Conservation (phyloP, 768 basidiomycete species). For the Pholiota microspora region DNA sequence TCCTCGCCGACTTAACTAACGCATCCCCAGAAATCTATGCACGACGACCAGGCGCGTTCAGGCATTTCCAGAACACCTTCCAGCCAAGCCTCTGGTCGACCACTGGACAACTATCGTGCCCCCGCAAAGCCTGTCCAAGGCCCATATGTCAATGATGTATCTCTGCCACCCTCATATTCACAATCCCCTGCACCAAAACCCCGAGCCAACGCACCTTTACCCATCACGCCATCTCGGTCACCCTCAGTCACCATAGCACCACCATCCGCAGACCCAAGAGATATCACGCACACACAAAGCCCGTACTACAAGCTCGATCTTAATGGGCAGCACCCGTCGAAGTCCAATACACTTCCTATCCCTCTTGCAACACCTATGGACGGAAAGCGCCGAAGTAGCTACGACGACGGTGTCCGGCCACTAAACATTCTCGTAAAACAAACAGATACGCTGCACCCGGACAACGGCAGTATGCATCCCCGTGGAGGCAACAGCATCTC, state of each 20-base stretch:
- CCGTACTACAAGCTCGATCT: constrained; percentile 1
- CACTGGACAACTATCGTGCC: constrained; percentile 21
- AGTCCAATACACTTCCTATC: constrained; percentile 41
- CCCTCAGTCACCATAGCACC: constrained; percentile 13
- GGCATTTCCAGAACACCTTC: constrained; percentile 9
- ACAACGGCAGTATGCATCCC: constrained; percentile 12
- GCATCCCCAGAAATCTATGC: constrained; percentile 5
- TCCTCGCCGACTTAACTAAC: neutral
- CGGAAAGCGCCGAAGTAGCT: constrained; percentile 36
- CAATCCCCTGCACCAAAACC: constrained; percentile 3
- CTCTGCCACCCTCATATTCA: constrained; percentile 17
- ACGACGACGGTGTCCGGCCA: constrained; percentile 44
- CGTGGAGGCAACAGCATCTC: constrained; percentile 10
- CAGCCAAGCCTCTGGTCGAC: constrained; percentile 16
- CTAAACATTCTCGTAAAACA: constrained; percentile 30
- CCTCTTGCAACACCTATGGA: constrained; percentile 23
- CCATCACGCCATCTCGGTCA: constrained; percentile 9
- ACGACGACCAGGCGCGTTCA: constrained; percentile 11
- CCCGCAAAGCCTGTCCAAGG: constrained; percentile 28
- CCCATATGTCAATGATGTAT: constrained; percentile 37
- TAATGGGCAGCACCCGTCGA: constrained; percentile 22
- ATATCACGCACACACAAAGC: neutral
- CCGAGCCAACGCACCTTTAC: neutral
- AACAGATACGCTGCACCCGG: constrained; percentile 22
- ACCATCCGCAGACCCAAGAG: neutral